Base-by-base conservation (phyloP, 768 basidiomycete genomes). In the Tulasnella sp. region DNA sequence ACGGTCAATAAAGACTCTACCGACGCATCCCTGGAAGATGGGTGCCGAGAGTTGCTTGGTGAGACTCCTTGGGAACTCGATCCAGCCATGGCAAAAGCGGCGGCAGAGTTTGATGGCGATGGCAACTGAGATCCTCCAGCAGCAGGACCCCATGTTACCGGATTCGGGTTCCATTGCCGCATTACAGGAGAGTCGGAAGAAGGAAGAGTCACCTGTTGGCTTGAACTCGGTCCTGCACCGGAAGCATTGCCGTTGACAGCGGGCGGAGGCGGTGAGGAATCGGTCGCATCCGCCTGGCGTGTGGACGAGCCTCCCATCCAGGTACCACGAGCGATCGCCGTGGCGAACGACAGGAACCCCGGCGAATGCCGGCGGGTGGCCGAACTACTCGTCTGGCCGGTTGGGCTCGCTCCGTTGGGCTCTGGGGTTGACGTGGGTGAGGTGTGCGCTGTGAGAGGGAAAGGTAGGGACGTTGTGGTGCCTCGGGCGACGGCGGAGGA, bases 51-150 rank as follows among this genome's bases (percentile, higher is more conserved):
- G 76, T 64, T 64, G 60, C 60, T 50, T 58, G 76, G 76, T n/a
- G 76, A 77, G 37, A 34, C 75, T 46, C 24, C 40, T 40, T 50
- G 48, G n/a, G 76, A 77, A 18, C 6, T 48, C 9, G 76, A 77
- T 77, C 48, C 46, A 54, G n/a, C 44, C 50, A 73, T 42, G 3
- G 79, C 79, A 44, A 80, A 80, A 6, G 79, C 79, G 16, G 79
- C 79, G 16, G 79, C 79, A n/a, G 79, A 80, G 69, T 42, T 75
- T n/a, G 72, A 73, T 22, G 79, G 79, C 42, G 79, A 80, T 28
- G 79, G 79, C 37, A 58, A 44, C 16, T 64, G 79, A 28, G 79
- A 80, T 75, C 31, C 79, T 69, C 41, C 72, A 76, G 64, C 41
- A 18, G 7, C 73, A 41, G 24, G 73, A 28, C 73, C 41, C 40